phyloP scores from a whole-genome alignment of 371 early-diverging fungal species.

The Choanephora cucurbitarum region DNA sequence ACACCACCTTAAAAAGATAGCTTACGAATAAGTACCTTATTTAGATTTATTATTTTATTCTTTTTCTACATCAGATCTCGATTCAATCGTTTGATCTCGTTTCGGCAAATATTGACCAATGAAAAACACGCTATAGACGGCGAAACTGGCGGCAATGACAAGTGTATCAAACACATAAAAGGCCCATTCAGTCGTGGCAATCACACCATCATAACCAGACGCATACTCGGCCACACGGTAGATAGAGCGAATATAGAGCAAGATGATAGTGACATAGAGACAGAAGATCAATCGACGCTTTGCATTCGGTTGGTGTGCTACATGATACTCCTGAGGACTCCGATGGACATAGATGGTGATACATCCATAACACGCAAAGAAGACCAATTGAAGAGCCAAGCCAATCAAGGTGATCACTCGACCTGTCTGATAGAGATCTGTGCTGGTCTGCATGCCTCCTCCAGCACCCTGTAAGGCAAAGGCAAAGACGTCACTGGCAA shows the following conservation, averaged over 20 bases:
- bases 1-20: no score
- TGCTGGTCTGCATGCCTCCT: slow-evolving; percentile 2
- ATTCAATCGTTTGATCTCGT: not conserved
- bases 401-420: slow-evolving; percentile 11
- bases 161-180: slow-evolving; percentile 23
- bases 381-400: slow-evolving; percentile 16
- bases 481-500: slow-evolving; percentile 10
- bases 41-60: no score
- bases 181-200: slow-evolving; percentile 17
- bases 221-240: slow-evolving; percentile 23
- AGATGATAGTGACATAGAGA: slow-evolving; percentile 13
- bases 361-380: slow-evolving; percentile 16
- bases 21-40: no score
- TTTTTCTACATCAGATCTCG: no score
- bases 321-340: slow-evolving; percentile 4
- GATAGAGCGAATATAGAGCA: slow-evolving; percentile 20
- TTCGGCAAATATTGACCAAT: slow-evolving; percentile 20
- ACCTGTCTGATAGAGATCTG: not conserved
- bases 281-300: slow-evolving; percentile 7
- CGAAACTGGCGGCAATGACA: slow-evolving; percentile 6
- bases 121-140: slow-evolving; percentile 11
- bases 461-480: slow-evolving; percentile 14
- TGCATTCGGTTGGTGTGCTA: slow-evolving; percentile 3
- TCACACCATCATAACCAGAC: slow-evolving; percentile 10
- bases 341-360: slow-evolving; percentile 20